Percentiles rank a stretch among this genome's conserved stretches.
Evolutionary conservation across 163 green algal genomes (phyloP).

Genomic region (Coccomyxa subellipsoidea): DNA sequence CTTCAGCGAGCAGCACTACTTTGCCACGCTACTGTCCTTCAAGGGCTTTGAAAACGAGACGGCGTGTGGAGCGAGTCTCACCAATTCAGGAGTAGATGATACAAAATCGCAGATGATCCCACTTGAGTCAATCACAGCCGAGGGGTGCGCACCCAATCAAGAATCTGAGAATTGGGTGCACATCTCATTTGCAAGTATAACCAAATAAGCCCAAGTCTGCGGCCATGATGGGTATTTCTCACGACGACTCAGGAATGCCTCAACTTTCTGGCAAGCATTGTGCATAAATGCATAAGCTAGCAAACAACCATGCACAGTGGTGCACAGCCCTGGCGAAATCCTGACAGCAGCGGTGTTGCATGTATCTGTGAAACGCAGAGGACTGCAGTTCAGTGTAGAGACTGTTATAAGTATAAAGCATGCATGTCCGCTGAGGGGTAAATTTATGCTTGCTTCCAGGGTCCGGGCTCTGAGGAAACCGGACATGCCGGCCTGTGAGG

Average conservation of each 20-base stretch:
- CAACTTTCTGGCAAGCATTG: no score
- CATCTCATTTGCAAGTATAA: background rate
- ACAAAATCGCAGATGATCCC: constrained; percentile 2
- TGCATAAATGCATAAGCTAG: no score
- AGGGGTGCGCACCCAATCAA: background rate
- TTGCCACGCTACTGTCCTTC: background rate
- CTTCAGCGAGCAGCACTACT: constrained; percentile 17
- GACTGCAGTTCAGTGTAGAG: no score
- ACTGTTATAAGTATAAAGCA: no score
- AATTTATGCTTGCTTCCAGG: background rate
- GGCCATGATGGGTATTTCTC: background rate
- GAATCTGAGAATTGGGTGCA: background rate
- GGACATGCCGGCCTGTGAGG: background rate
- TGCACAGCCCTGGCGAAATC: no score
- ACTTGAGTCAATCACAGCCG: constrained; percentile 3
- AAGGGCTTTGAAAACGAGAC: constrained; percentile 11
- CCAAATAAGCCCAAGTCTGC: background rate
- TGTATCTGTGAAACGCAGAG: no score
- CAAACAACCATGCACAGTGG: no score
- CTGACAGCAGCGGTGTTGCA: no score
- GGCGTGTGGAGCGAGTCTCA: constrained; percentile 6
- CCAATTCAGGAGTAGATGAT: constrained; percentile 9
- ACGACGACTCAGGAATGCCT: no score
- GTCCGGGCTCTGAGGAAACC: background rate
- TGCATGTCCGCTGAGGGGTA: no score